Base-by-base conservation (phyloP, 1,284 basidiomycete genomes). In the Ustilago loliicola region DNA sequence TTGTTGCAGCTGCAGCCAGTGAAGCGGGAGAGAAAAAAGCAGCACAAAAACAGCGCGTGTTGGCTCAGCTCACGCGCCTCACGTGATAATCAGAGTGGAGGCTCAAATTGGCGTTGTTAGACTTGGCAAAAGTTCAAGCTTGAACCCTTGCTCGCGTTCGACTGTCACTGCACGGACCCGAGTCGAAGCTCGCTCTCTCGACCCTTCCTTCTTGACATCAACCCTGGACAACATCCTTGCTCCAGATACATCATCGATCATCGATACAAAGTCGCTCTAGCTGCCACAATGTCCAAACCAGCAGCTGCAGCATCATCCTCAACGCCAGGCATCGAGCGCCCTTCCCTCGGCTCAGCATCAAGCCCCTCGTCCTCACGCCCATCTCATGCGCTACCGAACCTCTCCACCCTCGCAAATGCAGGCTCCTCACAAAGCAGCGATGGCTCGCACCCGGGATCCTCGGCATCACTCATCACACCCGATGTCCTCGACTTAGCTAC, bases 401-500 rank as follows among this genome's bases (percentile, higher is more conserved):
- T 79, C 1, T 58, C 65, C 2, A 51, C 8, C 17, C 53, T 61
- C 21, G 21, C 57, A 6, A 68, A 59, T 52, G 36, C 48, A 17
- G 52, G 60, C 10, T 17, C 59, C 7, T 29, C 66, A 38, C 21
- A 13, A 10, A 63, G 58, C 53, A 34, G 36, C 34, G 64, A 78
- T 32, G 60, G 42, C 21, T 21, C 52, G 2, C 60, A 62, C 17
- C 15, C 60, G 6, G 53, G 61, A 13, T 60, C 72, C 2, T 72
- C 72, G 25, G 73, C 73, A 8, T 45, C 64, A 3, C 68, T 81
- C 45, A 45, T 81, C 50, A 77, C 65, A 25, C 51, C 62, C 27
- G 65, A 68, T 0, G 75, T 88, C 6, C 84, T 87, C 54, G 59
- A 75, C 0, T 83, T 88, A 27, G 87, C 88, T 1, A 73, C 80